phyloP scores from a whole-genome alignment of 148 eudicot genomes.

The Vaccinium macrocarpon region DNA sequence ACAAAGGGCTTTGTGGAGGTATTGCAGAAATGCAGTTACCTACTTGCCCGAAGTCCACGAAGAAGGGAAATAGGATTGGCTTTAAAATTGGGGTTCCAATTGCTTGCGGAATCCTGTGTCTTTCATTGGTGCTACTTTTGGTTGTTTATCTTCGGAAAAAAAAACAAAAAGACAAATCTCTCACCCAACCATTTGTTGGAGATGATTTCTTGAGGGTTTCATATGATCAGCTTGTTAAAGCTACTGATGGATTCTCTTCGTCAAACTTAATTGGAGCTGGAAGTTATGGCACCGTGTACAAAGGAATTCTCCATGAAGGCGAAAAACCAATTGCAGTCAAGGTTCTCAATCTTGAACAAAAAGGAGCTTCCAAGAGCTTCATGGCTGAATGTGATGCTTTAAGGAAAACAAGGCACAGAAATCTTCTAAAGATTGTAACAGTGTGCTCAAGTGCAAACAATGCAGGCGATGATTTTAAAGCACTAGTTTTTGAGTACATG shows the following conservation, averaged over 20 bases:
- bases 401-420: slow-evolving; percentile 5
- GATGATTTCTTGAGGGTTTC: neutral
- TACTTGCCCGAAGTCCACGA: neutral
- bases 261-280: neutral
- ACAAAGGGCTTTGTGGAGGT: slow-evolving; percentile 15
- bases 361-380: slow-evolving; percentile 18
- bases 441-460: neutral
- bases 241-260: slow-evolving; percentile 3
- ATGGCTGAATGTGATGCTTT: slow-evolving; percentile 12
- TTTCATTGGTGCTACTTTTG: neutral
- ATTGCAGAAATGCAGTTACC: neutral
- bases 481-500: neutral
- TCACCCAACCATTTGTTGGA: neutral
- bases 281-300: neutral
- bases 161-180: neutral
- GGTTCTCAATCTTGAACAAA: slow-evolving; percentile 1
- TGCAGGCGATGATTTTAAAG: neutral
- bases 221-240: neutral
- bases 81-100: neutral
- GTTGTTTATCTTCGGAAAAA: neutral
- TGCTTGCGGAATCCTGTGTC: neutral
- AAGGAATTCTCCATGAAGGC: neutral
- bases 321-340: slow-evolving; percentile 14
- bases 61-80: neutral
- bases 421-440: slow-evolving; percentile 11